Evolutionary conservation across 352 stramenopile species (phyloP), one percentile per base, ranked within the genome.

Genomic region (Phytophthora meadii): DNA sequence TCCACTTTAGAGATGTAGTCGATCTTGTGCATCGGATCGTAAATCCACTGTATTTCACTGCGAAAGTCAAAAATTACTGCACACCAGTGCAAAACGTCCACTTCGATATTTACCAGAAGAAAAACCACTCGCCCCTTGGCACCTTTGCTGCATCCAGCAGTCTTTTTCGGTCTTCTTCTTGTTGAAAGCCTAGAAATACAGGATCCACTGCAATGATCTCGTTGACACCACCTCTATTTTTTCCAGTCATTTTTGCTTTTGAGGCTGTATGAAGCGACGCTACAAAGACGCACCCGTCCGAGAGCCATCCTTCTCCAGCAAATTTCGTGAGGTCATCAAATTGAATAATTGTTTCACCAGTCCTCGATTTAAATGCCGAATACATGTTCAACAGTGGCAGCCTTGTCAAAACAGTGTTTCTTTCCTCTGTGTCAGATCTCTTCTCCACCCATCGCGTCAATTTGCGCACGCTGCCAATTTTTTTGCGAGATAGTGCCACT

Each of bases 291-390:
- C 22, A 22, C 22, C 22, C 22, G 2, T 22, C 22, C 2, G 22
- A 22, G 22, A 22, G 22, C 22, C 22, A 2, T 22, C 22, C 22
- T 22, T 22, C 22, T 2, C 51, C 25, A 8, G 51, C 51, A 41
- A 58, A 50, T 9, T 49, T 58, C 25, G 51, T 58, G 1, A 49
- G 5, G 12, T 50, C 36, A 11, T 58, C 51, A 49, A 58, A 58
- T 15, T 49, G 39, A 7, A 50, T n/a, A 42, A 50, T 47, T 47
- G 51, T 58, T 58, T 60, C 40, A 4, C 52, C 52, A 32, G 36
- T 51, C 0, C 40, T 6, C 27, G 51, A 49, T 11, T 58, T 58
- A 10, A 58, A 50, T 28, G 39, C 37, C 8, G 51, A 49, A 32
- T 58, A 58, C 51, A 49, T 41, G 15, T 50, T 49, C 51, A 49